Conservation (phyloP, 805 yeast species). For the Zygoascus bituminiphila region DNA sequence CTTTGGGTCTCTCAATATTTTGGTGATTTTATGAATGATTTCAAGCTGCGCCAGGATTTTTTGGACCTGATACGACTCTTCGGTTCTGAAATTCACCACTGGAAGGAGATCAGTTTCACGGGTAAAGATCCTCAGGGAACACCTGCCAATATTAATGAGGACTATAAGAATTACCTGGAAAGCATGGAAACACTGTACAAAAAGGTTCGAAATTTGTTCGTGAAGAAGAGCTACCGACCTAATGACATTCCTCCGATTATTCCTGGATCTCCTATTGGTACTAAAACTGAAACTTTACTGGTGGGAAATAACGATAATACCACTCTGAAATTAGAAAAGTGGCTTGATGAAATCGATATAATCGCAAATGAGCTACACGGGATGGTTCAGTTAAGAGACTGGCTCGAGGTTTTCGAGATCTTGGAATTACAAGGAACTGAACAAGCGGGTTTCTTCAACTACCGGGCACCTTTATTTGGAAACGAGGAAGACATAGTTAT, state of each 20-base stretch:
- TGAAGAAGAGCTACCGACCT: conserved; percentile 27
- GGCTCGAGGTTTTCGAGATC: conserved; percentile 68
- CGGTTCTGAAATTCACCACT: conserved; percentile 50
- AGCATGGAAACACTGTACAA: conserved; percentile 41
- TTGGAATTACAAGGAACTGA: conserved; percentile 62
- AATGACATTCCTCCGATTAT: conserved; percentile 22
- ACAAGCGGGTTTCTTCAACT: conserved; percentile 49
- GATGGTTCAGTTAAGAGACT: conserved; percentile 56
- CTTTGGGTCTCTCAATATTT: conserved; percentile 67
- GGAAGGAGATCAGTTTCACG: conserved; percentile 14
- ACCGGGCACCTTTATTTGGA: conserved; percentile 31
- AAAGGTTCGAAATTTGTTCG: conserved; percentile 55
- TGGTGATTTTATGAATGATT: conserved; percentile 63
- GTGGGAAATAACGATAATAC: conserved; percentile 11
- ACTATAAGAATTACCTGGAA: conserved; percentile 19
- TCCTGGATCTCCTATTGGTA: conserved; percentile 13
- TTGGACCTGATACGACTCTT: conserved; percentile 57
- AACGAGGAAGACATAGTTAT: conserved; percentile 52
- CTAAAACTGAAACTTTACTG: conserved; percentile 14
- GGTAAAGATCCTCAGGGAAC: conserved; percentile 2
- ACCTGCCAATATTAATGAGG: conserved; percentile 11
- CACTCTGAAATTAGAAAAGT: conserved; percentile 40
- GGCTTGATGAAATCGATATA: conserved; percentile 56
- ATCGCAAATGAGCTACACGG: conserved; percentile 50
- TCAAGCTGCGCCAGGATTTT: conserved; percentile 49